phyloP scores from a whole-genome alignment of 2,329 filamentous ascomycete species.

The Neopestalotiopsis clavispora region DNA sequence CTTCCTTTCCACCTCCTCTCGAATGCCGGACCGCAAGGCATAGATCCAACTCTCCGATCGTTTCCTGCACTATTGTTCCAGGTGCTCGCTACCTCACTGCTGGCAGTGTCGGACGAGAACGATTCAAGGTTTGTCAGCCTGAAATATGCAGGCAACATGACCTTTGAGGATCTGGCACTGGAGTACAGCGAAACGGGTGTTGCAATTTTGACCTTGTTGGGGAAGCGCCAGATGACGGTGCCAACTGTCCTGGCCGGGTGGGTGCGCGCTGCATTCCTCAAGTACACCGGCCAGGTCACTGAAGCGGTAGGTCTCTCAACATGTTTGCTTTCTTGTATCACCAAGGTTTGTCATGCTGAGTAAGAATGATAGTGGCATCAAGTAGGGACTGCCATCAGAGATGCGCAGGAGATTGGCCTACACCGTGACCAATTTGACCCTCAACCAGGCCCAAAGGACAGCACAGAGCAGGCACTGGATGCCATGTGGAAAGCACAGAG shows the following conservation, averaged over 20 bases:
- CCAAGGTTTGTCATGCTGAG: constrained; percentile 19
- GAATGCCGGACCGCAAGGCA: constrained; percentile 52
- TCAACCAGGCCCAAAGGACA: constrained; percentile 48
- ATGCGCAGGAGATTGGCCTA: constrained; percentile 67
- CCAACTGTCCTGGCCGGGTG: constrained; percentile 64
- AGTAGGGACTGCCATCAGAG: constrained; percentile 60
- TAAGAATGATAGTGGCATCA: constrained; percentile 53
- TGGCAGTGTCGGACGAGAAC: constrained; percentile 54
- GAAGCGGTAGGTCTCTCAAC: constrained; percentile 51
- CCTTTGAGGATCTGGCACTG: constrained; percentile 62
- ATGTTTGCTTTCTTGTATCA: not conserved
- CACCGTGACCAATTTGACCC: constrained; percentile 59
- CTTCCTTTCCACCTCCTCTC: constrained; percentile 57
- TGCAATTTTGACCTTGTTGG: constrained; percentile 57
- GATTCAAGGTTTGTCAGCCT: constrained; percentile 57
- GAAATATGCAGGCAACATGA: constrained; percentile 64
- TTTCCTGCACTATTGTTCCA: constrained; percentile 67
- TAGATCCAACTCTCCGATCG: constrained; percentile 56
- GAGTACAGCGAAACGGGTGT: constrained; percentile 66
- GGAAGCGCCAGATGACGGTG: constrained; percentile 60
- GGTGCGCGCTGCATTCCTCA: constrained; percentile 59
- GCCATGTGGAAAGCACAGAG: constrained; percentile 64
- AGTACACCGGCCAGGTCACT: constrained; percentile 62
- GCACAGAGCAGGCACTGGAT: constrained; percentile 53
- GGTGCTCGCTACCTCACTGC: constrained; percentile 57